Percentiles rank a stretch among this genome's conserved stretches.
phyloP scores from a whole-genome alignment of 1,284 basidiomycete genomes.

The Fomitiporia mediterranea region DNA sequence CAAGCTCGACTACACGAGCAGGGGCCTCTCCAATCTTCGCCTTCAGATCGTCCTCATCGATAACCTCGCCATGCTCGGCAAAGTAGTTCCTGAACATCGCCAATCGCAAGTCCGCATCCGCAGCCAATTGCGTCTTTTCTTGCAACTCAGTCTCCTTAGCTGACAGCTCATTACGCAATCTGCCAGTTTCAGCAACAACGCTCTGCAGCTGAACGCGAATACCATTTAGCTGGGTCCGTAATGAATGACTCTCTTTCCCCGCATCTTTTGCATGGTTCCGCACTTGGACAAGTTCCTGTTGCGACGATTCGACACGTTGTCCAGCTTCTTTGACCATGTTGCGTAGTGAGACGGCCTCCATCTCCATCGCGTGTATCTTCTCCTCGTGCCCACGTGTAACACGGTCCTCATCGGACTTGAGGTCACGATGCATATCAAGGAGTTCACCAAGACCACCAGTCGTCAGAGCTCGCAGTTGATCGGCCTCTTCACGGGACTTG shows the following conservation, averaged over 20 bases:
- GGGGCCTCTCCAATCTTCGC: slow-evolving; percentile 44
- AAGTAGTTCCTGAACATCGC: slow-evolving; percentile 84
- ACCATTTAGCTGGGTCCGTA: slow-evolving; percentile 76
- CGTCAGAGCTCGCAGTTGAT: slow-evolving; percentile 78
- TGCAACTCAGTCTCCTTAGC: slow-evolving; percentile 67
- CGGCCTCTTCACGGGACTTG: slow-evolving; percentile 86
- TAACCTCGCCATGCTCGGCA: slow-evolving; percentile 79
- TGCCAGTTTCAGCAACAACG: slow-evolving; percentile 68
- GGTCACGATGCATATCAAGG: slow-evolving; percentile 77
- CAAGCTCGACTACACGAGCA: slow-evolving; percentile 61
- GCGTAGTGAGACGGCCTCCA: slow-evolving; percentile 68
- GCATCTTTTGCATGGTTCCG: slow-evolving; percentile 60
- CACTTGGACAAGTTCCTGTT: slow-evolving; percentile 68
- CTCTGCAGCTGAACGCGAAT: slow-evolving; percentile 75
- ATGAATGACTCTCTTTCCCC: slow-evolving; percentile 64
- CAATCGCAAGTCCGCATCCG: slow-evolving; percentile 74
- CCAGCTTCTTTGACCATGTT: slow-evolving; percentile 76
- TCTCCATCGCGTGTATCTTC: slow-evolving; percentile 76
- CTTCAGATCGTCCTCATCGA: slow-evolving; percentile 65
- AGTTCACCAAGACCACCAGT: slow-evolving; percentile 82
- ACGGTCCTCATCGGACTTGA: slow-evolving; percentile 76
- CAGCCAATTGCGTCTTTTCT: slow-evolving; percentile 63
- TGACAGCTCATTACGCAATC: slow-evolving; percentile 64
- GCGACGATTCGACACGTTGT: slow-evolving; percentile 64
- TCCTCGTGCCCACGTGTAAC: slow-evolving; percentile 69